Evolutionary conservation across 1,284 basidiomycete species (phyloP), one percentile per base, ranked within the genome.

Genomic region (Agaricales sp.): DNA sequence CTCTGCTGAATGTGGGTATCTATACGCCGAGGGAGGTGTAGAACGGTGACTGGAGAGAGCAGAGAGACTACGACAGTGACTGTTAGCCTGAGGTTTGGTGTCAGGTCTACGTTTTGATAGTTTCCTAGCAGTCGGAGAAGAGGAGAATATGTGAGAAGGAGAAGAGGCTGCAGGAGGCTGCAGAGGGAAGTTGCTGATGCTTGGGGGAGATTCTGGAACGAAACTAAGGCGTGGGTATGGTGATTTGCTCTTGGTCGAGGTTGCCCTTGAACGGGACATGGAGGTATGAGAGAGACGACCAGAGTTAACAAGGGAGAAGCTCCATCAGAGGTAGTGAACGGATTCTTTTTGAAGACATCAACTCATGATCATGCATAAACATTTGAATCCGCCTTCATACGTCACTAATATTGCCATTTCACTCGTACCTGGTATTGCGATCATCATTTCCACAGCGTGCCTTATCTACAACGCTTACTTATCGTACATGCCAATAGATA

Each of bases 261-360:
- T 30, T 14, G 26, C 26, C 14, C 6, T 30, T 30, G 26, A 30
- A 30, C 26, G 26, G 26, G 26, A 14, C 26, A 30, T 30, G 26
- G 14, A 30, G n/a, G n/a, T n/a, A 30, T 30, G 14, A 30, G 26
- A 6, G 26, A 30, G 26, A n/a, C n/a, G n/a, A n/a, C n/a, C n/a
- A 45, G 22, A 21, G 41, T 16, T 22, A 45, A 62, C 55, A 68
- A 45, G 71, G 61, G 11, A n/a, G n/a, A n/a, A n/a, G n/a, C n/a
- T n/a, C n/a, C n/a, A n/a, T n/a, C n/a, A n/a, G n/a, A n/a, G n/a
- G n/a, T n/a, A n/a, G n/a, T n/a, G n/a, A n/a, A n/a, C n/a, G n/a
- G n/a, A n/a, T n/a, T n/a, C n/a, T n/a, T n/a, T n/a, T n/a, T n/a
- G n/a, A n/a, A n/a, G n/a, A n/a, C n/a, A n/a, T n/a, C n/a, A n/a